Evolutionary conservation across 768 basidiomycete species (phyloP).

Genomic region (Tubosaeta brunneosetosa): DNA sequence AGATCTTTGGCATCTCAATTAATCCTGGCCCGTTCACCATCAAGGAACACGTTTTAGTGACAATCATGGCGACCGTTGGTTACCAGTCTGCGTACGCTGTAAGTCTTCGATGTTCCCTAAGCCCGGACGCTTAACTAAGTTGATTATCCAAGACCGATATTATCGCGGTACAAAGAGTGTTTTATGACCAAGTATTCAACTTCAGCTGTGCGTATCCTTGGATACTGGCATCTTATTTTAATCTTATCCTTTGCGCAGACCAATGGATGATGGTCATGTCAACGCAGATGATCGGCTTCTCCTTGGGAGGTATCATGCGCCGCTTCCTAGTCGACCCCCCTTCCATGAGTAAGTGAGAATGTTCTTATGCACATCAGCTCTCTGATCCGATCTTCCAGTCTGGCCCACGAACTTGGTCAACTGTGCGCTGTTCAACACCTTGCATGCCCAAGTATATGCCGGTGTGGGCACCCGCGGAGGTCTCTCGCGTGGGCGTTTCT

Average conservation of each 20-base stretch:
- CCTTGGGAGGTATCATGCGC: slow-evolving; percentile 54
- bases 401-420: slow-evolving; percentile 71
- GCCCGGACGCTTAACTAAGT: not conserved
- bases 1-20: slow-evolving; percentile 52
- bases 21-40: slow-evolving; percentile 80
- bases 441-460: slow-evolving; percentile 53
- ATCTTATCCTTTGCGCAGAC: slow-evolving; percentile 28
- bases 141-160: slow-evolving; percentile 50
- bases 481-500: slow-evolving; percentile 51
- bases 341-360: slow-evolving; percentile 50
- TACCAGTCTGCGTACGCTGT: slow-evolving; percentile 23
- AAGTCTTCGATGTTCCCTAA: slow-evolving; percentile 1
- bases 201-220: slow-evolving; percentile 39
- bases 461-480: slow-evolving; percentile 44
- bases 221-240: not conserved
- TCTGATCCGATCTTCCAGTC: slow-evolving; percentile 40
- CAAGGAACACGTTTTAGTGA: slow-evolving; percentile 70
- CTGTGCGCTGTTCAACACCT: slow-evolving; percentile 71
- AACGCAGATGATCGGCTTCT: slow-evolving; percentile 66
- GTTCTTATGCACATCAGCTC: not conserved
- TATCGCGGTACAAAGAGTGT: slow-evolving; percentile 67
- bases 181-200: slow-evolving; percentile 54
- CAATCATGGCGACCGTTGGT: slow-evolving; percentile 58
- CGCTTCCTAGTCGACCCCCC: slow-evolving; percentile 62
- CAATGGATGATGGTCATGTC: slow-evolving; percentile 65